phyloP scores from a whole-genome alignment of 129 eudicot genomes.

The Centaurea solstitialis region DNA sequence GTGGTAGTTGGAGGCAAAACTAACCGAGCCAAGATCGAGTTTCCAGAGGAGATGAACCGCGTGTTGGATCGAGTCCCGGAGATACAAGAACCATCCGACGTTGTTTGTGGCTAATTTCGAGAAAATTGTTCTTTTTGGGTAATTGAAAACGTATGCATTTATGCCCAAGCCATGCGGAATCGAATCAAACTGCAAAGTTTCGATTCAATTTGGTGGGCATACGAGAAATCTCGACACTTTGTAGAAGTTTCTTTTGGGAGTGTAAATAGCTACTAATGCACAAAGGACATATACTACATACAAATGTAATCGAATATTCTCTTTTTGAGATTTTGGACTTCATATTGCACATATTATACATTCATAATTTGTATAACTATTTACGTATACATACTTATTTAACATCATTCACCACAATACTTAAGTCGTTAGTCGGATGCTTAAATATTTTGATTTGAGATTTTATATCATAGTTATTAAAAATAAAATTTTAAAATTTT shows the following conservation, averaged over 20 bases:
- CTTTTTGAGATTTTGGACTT: neutral
- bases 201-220: neutral
- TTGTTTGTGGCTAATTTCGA: conserved; percentile 41
- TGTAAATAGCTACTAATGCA: neutral
- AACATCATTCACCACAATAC: neutral
- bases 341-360: neutral
- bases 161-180: neutral
- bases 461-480: neutral
- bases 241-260: neutral
- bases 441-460: neutral
- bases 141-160: no score
- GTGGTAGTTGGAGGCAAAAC: conserved; percentile 83
- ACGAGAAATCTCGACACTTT: neutral
- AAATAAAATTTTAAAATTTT: no score
- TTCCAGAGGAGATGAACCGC: conserved; percentile 66
- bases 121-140: neutral
- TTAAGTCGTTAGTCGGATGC: neutral
- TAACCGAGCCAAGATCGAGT: conserved; percentile 72
- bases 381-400: neutral
- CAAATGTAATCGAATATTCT: neutral
- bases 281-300: neutral
- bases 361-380: neutral
- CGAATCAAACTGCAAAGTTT: neutral
- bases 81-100: conserved; percentile 41
- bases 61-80: conserved; percentile 74